Evolutionary conservation across 2,329 filamentous ascomycete species (phyloP), one percentile per base, ranked within the genome.

Genomic region (Exophiala phaeomuriformis): DNA sequence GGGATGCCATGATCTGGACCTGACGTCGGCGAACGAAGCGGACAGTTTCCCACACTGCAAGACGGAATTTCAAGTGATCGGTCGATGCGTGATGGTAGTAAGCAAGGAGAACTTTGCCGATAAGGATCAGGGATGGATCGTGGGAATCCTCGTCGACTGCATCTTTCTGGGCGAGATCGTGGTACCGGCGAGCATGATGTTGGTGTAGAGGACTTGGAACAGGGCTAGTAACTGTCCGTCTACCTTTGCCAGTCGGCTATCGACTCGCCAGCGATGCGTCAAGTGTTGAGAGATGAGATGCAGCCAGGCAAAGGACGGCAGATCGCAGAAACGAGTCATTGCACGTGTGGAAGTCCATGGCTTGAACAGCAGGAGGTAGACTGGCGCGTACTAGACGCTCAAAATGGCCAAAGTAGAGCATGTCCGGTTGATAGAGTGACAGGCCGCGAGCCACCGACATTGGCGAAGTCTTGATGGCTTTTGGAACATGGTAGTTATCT

Each of bases 21-120:
- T 9, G 5, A 30, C 44, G 27, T 28, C 40, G 10, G 9, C 8
- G 31, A 28, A 52, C 53, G 32, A 55, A 52, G 5, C 31, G 36
- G 33, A 28, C 19, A n/a, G 43, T 48, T 3, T 52, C 49, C 19
- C 28, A 32, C 28, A 55, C 44, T 3, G 48, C 53, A 8, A 47
- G 42, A 10, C 49, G 53, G 32, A 55, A 55, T 31, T 32, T 12
- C 7, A 52, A 27, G 31, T 55, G 53, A 44, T 55, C 44, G n/a
- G 53, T 55, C 7, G 53, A 55, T 6, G 53, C 42, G 28, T 55
- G 53, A 36, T 55, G 53, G 31, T 55, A 55, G 27, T 42, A 42
- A 27, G 53, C 53, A 8, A 55, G 43, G n/a, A 55, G 39, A n/a
- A 55, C 37, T 32, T 52, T 52, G 7, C 35, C 37, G 5, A 44